Evolutionary conservation across 495 filamentous ascomycete species (phyloP), one percentile per base, ranked within the genome.

Genomic region (Tuber brumale): DNA sequence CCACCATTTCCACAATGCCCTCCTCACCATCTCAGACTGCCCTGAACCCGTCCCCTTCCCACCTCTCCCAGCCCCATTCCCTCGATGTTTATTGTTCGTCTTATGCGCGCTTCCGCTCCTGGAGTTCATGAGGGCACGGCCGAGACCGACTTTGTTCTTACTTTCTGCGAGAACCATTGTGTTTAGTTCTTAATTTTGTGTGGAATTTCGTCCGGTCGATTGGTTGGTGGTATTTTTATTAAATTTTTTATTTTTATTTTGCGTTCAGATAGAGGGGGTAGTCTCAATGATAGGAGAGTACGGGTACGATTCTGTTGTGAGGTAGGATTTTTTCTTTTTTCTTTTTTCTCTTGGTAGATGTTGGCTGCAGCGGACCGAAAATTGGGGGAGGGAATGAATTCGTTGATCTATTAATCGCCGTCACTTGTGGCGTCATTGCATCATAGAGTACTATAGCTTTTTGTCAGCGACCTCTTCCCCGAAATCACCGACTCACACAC

Each of bases 91-190:
- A 45, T 61, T 73, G 39, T 80, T 79, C 27, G 72, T 75, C 18
- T 48, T 66, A 31, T 73, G 51, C 46, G 61, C 45, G n/a, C 77
- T 72, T 61, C 45, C 74, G 19, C 77, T 76, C 21, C 71, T 78
- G 6, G 81, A 83, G 41, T 81, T 83, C 81, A 83, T 83, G 70
- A 83, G 72, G 70, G 84, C 78, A 83, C 86, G 81, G 81, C 95
- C 95, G 83, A 99, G 91, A 83, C 95, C 95, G 80, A 97, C 93
- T 77, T 89, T 86, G 85, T 93, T 97, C 85, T 97, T 97, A 72
- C 93, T 97, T 86, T 99, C 98, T 85, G 96, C 88, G 75, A 97
- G 87, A 83, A 92, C 92, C 96, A 99, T 99, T 74, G 79, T 90
- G 84, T 74, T 80, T 77, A 84, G 14, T 6, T 57, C 23, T 31